These are phyloP conservation scores for Colletotrichum truncatum DNA, from an alignment of 2,329 filamentous ascomycete genomes.

Conservation along the genomic window DNA sequence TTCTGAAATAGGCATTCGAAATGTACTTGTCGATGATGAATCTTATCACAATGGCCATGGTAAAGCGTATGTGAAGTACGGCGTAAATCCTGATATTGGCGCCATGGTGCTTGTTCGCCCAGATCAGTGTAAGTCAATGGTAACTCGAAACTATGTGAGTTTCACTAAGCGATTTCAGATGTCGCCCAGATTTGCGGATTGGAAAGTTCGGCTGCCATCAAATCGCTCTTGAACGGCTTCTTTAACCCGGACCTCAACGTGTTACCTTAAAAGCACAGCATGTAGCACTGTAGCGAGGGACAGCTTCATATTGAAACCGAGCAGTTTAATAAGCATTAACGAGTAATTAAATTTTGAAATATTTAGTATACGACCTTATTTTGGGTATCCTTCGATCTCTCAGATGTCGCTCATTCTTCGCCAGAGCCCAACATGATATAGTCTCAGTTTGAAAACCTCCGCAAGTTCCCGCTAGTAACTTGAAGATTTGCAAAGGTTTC, in stretches of 20 bases:
- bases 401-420: no score
- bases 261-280: no score
- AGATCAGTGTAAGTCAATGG: constrained; percentile 70
- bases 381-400: no score
- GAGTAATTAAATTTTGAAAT: no score
- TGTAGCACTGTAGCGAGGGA: no score
- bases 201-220: not conserved
- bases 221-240: not conserved
- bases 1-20: constrained; percentile 38
- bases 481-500: no score
- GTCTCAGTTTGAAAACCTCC: no score
- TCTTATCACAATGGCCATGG: constrained; percentile 63
- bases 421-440: no score
- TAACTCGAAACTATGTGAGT: not conserved
- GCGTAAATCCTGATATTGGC: constrained; percentile 62
- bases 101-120: constrained; percentile 70
- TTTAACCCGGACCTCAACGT: not conserved
- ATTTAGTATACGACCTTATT: no score
- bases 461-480: no score
- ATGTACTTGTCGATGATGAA: constrained; percentile 63
- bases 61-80: constrained; percentile 63
- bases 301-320: no score
- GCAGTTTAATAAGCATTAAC: no score
- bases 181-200: not conserved
- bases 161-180: not conserved